A percentile compares a stretch with the other conserved stretches of the same genome.
These are phyloP conservation scores for Citrullus amarus DNA, from an alignment of 306 rosid species.

Conservation along the genomic window DNA sequence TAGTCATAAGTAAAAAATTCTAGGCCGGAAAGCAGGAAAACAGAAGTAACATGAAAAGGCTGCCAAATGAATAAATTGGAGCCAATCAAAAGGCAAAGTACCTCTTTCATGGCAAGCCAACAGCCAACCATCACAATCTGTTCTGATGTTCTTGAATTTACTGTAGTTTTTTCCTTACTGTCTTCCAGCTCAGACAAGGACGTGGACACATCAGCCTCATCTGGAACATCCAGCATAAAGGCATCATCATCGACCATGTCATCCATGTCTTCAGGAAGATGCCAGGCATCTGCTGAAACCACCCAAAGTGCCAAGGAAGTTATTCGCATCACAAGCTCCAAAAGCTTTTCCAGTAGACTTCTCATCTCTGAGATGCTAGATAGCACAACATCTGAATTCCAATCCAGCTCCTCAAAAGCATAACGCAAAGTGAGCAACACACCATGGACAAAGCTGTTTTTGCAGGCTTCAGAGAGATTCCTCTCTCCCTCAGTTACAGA, in stretches of 20 bases:
- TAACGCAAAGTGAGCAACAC: conserved; percentile 77
- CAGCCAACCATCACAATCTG: conserved; percentile 98
- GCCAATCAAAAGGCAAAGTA: conserved; percentile 17
- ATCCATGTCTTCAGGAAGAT: conserved; percentile 87
- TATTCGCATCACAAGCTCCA: conserved; percentile 70
- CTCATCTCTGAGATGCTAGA: conserved; percentile 51
- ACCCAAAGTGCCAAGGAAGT: conserved; percentile 91
- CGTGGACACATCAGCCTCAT: conserved; percentile 28
- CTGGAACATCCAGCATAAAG: conserved; percentile 47
- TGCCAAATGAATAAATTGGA: background rate
- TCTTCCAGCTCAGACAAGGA: conserved; percentile 34
- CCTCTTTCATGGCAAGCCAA: conserved; percentile 99
- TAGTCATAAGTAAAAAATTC: background rate
- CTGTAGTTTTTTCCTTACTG: conserved; percentile 25
- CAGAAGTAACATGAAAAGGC: background rate
- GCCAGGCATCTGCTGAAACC: conserved; percentile 96
- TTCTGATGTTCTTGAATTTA: conserved; percentile 49
- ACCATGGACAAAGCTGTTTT: conserved; percentile 90
- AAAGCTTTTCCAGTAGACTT: conserved; percentile 47
- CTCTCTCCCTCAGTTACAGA: conserved; percentile 63
- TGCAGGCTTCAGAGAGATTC: conserved; percentile 82
- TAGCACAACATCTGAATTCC: conserved; percentile 45
- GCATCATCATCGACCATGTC: conserved; percentile 55
- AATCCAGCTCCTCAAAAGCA: conserved; percentile 89
- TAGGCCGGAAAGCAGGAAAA: background rate